Evolutionary conservation across 2,329 filamentous ascomycete genomes (phyloP).

Genomic region (Trichoderma sp.): DNA sequence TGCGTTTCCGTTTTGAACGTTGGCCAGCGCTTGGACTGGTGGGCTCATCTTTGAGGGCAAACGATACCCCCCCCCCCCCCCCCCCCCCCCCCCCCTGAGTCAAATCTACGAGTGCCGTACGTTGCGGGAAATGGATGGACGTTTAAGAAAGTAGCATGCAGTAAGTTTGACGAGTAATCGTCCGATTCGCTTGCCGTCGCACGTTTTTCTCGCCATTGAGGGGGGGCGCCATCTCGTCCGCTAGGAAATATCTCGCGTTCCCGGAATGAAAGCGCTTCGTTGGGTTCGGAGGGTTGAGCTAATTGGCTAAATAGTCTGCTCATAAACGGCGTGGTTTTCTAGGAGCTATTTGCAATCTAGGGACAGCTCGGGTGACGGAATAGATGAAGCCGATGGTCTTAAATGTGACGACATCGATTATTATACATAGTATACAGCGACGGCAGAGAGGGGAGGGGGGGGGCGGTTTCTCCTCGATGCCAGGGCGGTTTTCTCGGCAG

Average conservation of each 20-base stretch:
- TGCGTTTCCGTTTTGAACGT: slow-evolving; percentile 15
- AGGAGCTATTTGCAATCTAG: neutral
- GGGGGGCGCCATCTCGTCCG: neutral
- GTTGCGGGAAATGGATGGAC: neutral
- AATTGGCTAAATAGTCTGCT: neutral
- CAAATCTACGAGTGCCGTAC: neutral
- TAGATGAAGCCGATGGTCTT: slow-evolving; percentile 6
- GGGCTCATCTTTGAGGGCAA: slow-evolving; percentile 16
- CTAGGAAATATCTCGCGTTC: neutral
- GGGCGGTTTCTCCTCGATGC: neutral
- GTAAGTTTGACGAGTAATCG: neutral
- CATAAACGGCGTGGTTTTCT: neutral
- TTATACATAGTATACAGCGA: neutral
- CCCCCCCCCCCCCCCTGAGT: neutral
- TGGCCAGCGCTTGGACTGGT: neutral
- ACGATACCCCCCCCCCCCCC: neutral
- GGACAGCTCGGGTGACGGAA: neutral
- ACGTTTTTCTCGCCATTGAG: neutral
- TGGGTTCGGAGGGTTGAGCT: no score
- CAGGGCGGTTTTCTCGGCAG: neutral
- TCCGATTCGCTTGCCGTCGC: neutral
- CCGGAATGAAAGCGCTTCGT: neutral
- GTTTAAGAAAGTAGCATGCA: neutral
- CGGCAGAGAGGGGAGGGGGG: neutral
- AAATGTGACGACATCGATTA: slow-evolving; percentile 8